Evolutionary conservation across 495 filamentous ascomycete genomes (phyloP).

Genomic region (Lentithecium fluviatile): DNA sequence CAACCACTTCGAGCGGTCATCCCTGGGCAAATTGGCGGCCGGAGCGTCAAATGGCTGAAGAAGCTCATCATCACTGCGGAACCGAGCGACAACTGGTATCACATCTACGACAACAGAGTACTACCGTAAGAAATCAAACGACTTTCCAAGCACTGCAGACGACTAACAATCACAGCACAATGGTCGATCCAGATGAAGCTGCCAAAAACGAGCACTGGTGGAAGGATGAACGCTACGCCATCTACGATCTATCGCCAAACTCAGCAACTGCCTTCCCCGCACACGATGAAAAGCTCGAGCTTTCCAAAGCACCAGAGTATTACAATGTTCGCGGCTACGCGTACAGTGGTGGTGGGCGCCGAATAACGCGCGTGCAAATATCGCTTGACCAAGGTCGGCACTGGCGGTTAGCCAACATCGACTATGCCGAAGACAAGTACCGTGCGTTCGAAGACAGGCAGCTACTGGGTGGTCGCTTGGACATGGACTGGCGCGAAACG

Average conservation of each 20-base stretch:
- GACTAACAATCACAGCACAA: conserved; percentile 53
- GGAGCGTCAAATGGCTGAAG: conserved; percentile 95
- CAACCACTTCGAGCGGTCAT: conserved; percentile 81
- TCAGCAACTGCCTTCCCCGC: conserved; percentile 79
- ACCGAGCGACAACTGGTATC: conserved; percentile 95
- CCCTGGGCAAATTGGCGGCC: conserved; percentile 89
- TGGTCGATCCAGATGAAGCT: conserved; percentile 79
- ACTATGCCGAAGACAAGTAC: conserved; percentile 87
- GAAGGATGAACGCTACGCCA: conserved; percentile 90
- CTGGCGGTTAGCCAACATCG: conserved; percentile 78
- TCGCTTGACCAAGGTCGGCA: conserved; percentile 80
- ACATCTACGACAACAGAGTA: conserved; percentile 92
- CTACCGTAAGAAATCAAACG: conserved; percentile 66
- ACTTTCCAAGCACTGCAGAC: too few relatives aligned
- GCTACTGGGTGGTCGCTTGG: conserved; percentile 75
- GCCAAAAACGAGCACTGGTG: conserved; percentile 75
- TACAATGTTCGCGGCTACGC: conserved; percentile 82
- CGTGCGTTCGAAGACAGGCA: conserved; percentile 63
- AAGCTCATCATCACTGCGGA: conserved; percentile 71
- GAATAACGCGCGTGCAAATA: conserved; percentile 80
- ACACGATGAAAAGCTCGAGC: conserved; percentile 70
- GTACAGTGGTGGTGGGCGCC: conserved; percentile 84
- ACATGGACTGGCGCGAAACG: conserved; percentile 78
- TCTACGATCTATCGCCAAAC: conserved; percentile 90
- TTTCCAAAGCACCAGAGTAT: conserved; percentile 49